Conservation (phyloP, 768 basidiomycete species). For the Suillus cothurnatus region DNA sequence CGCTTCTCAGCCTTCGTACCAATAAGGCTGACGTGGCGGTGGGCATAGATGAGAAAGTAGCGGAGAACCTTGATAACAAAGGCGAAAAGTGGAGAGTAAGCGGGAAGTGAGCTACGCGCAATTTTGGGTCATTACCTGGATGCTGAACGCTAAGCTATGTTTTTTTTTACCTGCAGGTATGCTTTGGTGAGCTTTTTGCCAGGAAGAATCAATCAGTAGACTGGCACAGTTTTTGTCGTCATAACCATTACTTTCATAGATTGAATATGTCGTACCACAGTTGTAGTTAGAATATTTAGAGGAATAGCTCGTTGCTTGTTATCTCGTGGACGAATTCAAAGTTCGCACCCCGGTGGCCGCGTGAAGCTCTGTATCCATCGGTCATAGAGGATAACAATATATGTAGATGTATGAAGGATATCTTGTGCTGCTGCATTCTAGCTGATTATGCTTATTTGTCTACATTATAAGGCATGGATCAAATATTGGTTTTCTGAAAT, state of each 20-base stretch:
- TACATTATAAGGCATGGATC: too few relatives aligned
- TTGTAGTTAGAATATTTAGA: neutral
- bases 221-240: neutral
- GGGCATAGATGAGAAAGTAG: slow-evolving; percentile 69
- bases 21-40: slow-evolving; percentile 96
- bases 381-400: too few relatives aligned
- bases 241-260: neutral
- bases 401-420: too few relatives aligned
- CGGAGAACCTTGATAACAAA: slow-evolving; percentile 63
- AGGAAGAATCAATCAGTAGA: slow-evolving; percentile 6
- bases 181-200: slow-evolving; percentile 35
- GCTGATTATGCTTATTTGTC: too few relatives aligned
- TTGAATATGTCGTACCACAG: neutral
- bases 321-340: too few relatives aligned
- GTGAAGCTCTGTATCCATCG: too few relatives aligned
- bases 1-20: slow-evolving; percentile 83
- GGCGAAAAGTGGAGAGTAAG: slow-evolving; percentile 77
- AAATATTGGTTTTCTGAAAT: too few relatives aligned
- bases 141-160: slow-evolving; percentile 13
- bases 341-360: too few relatives aligned
- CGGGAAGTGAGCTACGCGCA: slow-evolving; percentile 58
- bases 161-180: slow-evolving; percentile 29
- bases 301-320: too few relatives aligned
- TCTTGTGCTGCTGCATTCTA: too few relatives aligned
- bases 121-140: neutral